Percentiles rank a stretch among this genome's conserved stretches.
Evolutionary conservation across 768 basidiomycete genomes (phyloP).

Genomic region (Daedaleopsis nitida): DNA sequence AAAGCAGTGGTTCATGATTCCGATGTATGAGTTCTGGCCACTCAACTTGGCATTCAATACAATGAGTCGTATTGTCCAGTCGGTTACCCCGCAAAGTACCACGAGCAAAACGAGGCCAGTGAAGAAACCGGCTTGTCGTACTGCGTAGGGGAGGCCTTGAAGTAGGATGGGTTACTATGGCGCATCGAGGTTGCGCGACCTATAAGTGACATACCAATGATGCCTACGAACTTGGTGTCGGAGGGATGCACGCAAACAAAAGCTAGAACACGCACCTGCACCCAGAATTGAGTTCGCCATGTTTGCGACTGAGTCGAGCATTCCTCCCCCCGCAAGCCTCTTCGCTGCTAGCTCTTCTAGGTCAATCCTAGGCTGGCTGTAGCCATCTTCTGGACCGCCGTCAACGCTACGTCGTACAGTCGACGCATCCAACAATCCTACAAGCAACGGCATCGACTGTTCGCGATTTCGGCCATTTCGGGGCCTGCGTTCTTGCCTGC

Average conservation of each 20-base stretch:
- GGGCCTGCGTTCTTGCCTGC: slow-evolving; percentile 28
- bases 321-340: slow-evolving; percentile 65
- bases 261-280: slow-evolving; percentile 57
- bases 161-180: neutral
- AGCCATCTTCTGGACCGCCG: slow-evolving; percentile 32
- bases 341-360: slow-evolving; percentile 74
- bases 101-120: slow-evolving; percentile 83
- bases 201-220: slow-evolving; percentile 56
- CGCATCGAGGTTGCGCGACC: neutral
- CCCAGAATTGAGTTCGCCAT: slow-evolving; percentile 98
- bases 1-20: slow-evolving; percentile 93
- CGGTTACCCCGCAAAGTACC: slow-evolving; percentile 81
- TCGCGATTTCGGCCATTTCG: slow-evolving; percentile 39
- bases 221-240: slow-evolving; percentile 44
- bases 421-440: slow-evolving; percentile 73
- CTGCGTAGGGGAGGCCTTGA: slow-evolving; percentile 88
- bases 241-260: neutral
- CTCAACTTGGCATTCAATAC: slow-evolving; percentile 96
- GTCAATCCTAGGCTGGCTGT: slow-evolving; percentile 48
- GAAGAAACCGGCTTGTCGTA: slow-evolving; percentile 93
- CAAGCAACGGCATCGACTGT: slow-evolving; percentile 73
- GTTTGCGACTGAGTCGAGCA: slow-evolving; percentile 82
- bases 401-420: slow-evolving; percentile 58
- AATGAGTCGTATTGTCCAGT: slow-evolving; percentile 97
- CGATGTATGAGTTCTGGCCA: slow-evolving; percentile 89